phyloP scores from a whole-genome alignment of 139 green algal genomes.

The Picochlorum sp. region DNA sequence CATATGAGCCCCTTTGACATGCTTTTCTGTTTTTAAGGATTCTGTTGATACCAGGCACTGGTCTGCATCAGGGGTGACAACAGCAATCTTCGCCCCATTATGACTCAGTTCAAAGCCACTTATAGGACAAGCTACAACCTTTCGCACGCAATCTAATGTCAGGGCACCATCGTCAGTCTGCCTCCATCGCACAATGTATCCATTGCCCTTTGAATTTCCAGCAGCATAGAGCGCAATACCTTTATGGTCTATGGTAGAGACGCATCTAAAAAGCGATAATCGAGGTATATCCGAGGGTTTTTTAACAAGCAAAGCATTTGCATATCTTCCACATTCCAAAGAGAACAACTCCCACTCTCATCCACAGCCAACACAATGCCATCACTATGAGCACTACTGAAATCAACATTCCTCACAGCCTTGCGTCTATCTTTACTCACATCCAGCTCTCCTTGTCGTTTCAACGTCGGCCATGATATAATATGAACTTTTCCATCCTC shows the following conservation, averaged over 20 bases:
- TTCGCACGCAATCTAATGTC: constrained; percentile 6
- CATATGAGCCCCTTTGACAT: constrained; percentile 35
- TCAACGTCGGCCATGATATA: constrained; percentile 21
- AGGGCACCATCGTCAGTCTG: constrained; percentile 27
- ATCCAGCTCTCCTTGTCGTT: constrained; percentile 3
- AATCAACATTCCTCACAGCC: constrained; percentile 25
- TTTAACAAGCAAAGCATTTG: constrained; percentile 16
- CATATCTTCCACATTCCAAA: constrained; percentile 17
- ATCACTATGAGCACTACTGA: constrained; percentile 19
- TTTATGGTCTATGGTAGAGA: constrained; percentile 8
- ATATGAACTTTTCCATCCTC: constrained; percentile 30
- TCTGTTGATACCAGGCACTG: constrained; percentile 15
- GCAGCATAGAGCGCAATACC: constrained; percentile 18
- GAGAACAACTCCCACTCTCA: constrained; percentile 17
- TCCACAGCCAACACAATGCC: constrained; percentile 21
- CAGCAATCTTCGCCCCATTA: constrained; percentile 19
- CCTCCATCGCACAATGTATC: constrained; percentile 23
- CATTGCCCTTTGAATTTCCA: constrained; percentile 19
- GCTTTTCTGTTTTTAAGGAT: constrained; percentile 18
- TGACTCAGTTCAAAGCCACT: constrained; percentile 25
- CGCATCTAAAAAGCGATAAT: constrained; percentile 25
- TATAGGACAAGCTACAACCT: constrained; percentile 17
- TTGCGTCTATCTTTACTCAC: constrained; percentile 7
- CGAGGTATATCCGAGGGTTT: constrained; percentile 25
- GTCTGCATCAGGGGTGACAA: constrained; percentile 29